Evolutionary conservation across 1,284 basidiomycete genomes (phyloP), one percentile per base, ranked within the genome.

Genomic region (Irpex sp.): DNA sequence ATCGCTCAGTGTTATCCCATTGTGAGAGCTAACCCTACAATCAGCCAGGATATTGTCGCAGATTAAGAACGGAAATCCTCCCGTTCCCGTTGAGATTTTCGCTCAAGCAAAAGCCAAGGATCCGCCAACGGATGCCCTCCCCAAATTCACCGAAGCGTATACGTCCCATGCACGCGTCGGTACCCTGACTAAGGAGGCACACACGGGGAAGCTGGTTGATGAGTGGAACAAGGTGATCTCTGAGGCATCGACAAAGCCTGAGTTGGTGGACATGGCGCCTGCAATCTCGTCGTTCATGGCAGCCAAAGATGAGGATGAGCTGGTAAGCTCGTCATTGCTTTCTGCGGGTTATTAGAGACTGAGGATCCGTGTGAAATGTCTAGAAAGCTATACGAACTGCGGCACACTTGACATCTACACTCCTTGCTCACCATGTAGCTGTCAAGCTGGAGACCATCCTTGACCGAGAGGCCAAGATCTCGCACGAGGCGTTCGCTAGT

Each of bases 371-470:
- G 37, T 36, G 51, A 9, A 6, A 15, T 39, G n/a, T 65, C 11
- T 70, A 96, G 94, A 93, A 90, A 90, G 81, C 81, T 65, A 83
- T 88, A 33, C 84, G 89, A 66, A 87, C 79, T 1, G 93, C 95
- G 9, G 85, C 92, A 3, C 86, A 83, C 65, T 80, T 98, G 62
- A 94, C 94, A 1, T 94, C 93, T 6, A 95, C 94, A 0, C 81
- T 97, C 19, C 86, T 98, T 70, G 83, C 87, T 61, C 83, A 95
- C 70, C 92, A 98, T 75, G 90, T 97, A 62, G 92, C 93, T 51
- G 82, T 89, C 49, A 97, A 94, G 76, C 85, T 98, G 71, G 93
- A 95, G 74, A 87, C 87, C 3, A 94, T 97, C 71, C 83, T 98
- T 49, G 97, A 99, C 77, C 88, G 90, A 66, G 94, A 95, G 72